Conservation (phyloP, 2,329 filamentous ascomycete genomes). For the Calcarisporium arbuscula region DNA sequence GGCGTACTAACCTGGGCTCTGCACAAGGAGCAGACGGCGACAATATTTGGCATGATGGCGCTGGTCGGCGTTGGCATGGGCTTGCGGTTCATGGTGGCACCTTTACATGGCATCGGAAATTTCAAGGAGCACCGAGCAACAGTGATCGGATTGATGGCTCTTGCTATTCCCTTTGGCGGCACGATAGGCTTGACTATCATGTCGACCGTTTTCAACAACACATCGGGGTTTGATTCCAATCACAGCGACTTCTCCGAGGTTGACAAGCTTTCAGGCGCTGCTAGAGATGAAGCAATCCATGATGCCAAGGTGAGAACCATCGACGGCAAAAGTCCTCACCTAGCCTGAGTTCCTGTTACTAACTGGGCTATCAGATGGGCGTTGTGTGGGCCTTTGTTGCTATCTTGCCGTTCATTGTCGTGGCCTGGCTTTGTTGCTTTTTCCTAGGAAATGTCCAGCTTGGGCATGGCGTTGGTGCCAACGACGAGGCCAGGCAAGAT, state of each 20-base stretch:
- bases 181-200: slow-evolving; percentile 61
- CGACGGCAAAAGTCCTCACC: no score
- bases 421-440: slow-evolving; percentile 20
- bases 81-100: slow-evolving; percentile 57
- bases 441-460: slow-evolving; percentile 26
- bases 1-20: slow-evolving; percentile 53
- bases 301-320: slow-evolving; percentile 19
- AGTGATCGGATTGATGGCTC: slow-evolving; percentile 53
- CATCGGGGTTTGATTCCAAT: slow-evolving; percentile 20
- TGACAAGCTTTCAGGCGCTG: slow-evolving; percentile 9
- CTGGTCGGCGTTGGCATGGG: slow-evolving; percentile 58
- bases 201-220: slow-evolving; percentile 63
- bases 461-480: slow-evolving; percentile 13
- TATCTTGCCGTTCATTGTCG: slow-evolving; percentile 51
- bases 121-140: slow-evolving; percentile 52
- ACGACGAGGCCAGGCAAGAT: slow-evolving; percentile 19
- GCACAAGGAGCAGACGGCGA: slow-evolving; percentile 35
- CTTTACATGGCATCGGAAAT: slow-evolving; percentile 56
- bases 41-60: slow-evolving; percentile 62
- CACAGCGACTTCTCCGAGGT: slow-evolving; percentile 18
- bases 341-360: background rate
- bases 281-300: slow-evolving; percentile 13
- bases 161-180: slow-evolving; percentile 57
- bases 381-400: slow-evolving; percentile 62
- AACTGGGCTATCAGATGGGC: slow-evolving; percentile 31